phyloP scores from a whole-genome alignment of 345 rosid species.

The Populus deltoides region DNA sequence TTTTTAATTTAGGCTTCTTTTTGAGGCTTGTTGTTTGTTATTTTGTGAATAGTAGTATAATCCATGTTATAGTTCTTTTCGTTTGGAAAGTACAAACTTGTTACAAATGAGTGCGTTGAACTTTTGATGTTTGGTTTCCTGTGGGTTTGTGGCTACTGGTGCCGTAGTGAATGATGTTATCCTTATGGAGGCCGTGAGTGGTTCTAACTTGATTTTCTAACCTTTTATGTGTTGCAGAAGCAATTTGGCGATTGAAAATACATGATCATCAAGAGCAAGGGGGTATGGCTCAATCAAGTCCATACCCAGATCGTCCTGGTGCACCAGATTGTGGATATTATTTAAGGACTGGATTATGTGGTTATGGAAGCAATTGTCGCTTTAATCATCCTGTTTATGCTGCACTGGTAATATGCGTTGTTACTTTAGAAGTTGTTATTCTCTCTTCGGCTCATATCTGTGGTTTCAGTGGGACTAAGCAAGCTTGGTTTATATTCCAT shows the following conservation, averaged over 20 bases:
- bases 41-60: not conserved
- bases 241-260: constrained; percentile 51
- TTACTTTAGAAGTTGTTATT: not conserved
- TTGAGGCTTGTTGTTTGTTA: not conserved
- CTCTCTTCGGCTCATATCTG: not conserved
- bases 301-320: constrained; percentile 75
- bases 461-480: not conserved
- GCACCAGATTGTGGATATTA: constrained; percentile 64
- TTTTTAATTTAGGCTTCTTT: not conserved
- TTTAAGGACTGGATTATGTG: constrained; percentile 66
- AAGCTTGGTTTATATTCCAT: not conserved
- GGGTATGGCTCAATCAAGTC: constrained; percentile 38
- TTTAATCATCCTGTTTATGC: constrained; percentile 64
- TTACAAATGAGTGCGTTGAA: not conserved
- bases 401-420: constrained; percentile 40
- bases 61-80: not conserved
- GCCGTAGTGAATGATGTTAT: not conserved
- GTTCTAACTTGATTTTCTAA: not conserved
- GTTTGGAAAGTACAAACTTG: constrained; percentile 11
- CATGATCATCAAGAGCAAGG: constrained; percentile 44
- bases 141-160: constrained; percentile 9
- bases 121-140: not conserved
- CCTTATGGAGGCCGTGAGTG: not conserved
- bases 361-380: constrained; percentile 68
- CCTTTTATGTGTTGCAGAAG: constrained; percentile 34